phyloP scores from a whole-genome alignment of 495 filamentous ascomycete species.

The Cercophora scortea region DNA sequence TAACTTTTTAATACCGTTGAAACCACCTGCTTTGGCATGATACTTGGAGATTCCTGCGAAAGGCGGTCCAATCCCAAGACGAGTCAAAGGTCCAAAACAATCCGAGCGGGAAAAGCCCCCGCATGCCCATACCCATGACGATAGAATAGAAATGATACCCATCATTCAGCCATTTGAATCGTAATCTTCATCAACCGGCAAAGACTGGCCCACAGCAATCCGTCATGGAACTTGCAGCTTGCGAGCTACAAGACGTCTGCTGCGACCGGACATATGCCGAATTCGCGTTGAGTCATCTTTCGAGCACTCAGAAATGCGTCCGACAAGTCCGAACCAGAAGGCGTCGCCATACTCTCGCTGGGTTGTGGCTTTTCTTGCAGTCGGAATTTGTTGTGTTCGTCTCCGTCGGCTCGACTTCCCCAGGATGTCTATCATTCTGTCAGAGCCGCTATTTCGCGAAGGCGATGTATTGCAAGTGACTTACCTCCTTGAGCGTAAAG shows the following conservation, averaged over 20 bases:
- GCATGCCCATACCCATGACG: conserved; percentile 11
- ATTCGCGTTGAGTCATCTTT: conserved; percentile 3
- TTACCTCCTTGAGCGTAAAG: conserved; percentile 61
- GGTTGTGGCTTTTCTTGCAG: conserved; percentile 43
- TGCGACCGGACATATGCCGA: conserved; percentile 1
- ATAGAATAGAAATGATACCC: conserved; percentile 14
- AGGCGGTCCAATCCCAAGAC: neutral
- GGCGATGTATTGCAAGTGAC: conserved; percentile 9
- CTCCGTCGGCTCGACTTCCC: conserved; percentile 61
- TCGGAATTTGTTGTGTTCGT: conserved; percentile 51
- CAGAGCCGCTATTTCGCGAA: conserved; percentile 3
- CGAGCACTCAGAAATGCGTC: neutral
- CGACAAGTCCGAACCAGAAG: conserved; percentile 22
- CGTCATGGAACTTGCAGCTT: neutral
- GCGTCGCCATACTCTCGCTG: conserved; percentile 40
- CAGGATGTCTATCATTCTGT: conserved; percentile 50
- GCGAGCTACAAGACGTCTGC: neutral
- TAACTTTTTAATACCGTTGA: conserved; percentile 7
- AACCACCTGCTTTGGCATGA: neutral
- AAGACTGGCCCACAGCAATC: neutral
- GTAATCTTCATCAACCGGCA: conserved; percentile 8
- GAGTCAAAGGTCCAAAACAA: conserved; percentile 3
- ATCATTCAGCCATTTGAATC: conserved; percentile 16
- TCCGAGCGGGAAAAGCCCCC: conserved; percentile 11
- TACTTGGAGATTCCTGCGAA: neutral